Percentiles rank a stretch among this genome's conserved stretches.
Evolutionary conservation across 805 yeast species (phyloP).

Genomic region (Zygosaccharomyces gambellarensis): DNA sequence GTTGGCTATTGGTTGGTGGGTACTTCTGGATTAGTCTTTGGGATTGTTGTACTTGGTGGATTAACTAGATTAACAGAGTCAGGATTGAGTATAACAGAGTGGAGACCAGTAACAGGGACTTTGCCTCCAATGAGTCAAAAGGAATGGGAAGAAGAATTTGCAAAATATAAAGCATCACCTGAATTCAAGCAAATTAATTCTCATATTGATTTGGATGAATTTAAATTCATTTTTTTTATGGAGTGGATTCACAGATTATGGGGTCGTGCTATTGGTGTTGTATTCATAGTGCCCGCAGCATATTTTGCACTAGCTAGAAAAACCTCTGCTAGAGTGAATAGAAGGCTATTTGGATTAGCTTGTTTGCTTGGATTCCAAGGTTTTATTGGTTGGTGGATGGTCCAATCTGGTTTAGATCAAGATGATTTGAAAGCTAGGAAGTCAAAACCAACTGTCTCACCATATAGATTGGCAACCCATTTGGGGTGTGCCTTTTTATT

Average conservation of each 20-base stretch:
- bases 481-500: conserved; percentile 86
- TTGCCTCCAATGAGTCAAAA: conserved; percentile 77
- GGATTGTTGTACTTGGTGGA: conserved; percentile 95
- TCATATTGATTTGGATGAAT: conserved; percentile 77
- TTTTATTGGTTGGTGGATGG: conserved; percentile 99
- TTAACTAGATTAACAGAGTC: conserved; percentile 92
- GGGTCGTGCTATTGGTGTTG: conserved; percentile 86
- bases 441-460: conserved; percentile 96
- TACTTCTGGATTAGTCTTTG: conserved; percentile 84
- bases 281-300: conserved; percentile 77
- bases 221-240: conserved; percentile 91
- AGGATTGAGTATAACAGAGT: conserved; percentile 92
- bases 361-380: conserved; percentile 88
- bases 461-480: conserved; percentile 89
- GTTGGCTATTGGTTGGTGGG: conserved; percentile 89
- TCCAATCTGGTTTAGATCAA: conserved; percentile 85
- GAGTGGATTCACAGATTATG: conserved; percentile 95
- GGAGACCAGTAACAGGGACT: conserved; percentile 97
- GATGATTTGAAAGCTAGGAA: conserved; percentile 70
- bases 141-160: conserved; percentile 85
- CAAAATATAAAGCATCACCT: conserved; percentile 77
- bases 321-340: conserved; percentile 63
- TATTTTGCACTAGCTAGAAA: conserved; percentile 67
- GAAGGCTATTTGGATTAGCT: conserved; percentile 66
- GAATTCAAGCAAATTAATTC: conserved; percentile 88